Evolutionary conservation across 2,329 filamentous ascomycete species (phyloP).

Genomic region (Chrysoporthe cubensis): DNA sequence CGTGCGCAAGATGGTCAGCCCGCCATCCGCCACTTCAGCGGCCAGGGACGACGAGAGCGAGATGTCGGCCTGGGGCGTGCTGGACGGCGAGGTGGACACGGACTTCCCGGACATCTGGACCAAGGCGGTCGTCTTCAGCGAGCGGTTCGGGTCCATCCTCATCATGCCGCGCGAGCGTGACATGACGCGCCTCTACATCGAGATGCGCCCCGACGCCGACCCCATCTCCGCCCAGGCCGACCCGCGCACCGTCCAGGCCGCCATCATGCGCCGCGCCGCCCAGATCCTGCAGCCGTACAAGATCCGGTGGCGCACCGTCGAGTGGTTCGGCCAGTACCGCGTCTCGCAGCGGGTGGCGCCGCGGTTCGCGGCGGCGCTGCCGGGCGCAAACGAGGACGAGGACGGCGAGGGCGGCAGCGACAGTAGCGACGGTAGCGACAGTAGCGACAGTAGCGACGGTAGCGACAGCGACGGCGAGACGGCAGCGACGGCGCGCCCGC

Average conservation of each 20-base stretch:
- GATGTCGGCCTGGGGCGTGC: constrained; percentile 66
- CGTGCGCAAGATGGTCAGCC: constrained; percentile 64
- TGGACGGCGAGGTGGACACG: constrained; percentile 72
- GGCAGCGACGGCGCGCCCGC: neutral
- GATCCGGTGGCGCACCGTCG: constrained; percentile 61
- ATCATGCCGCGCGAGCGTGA: constrained; percentile 75
- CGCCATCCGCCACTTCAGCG: constrained; percentile 48
- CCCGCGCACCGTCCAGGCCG: constrained; percentile 52
- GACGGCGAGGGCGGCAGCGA: neutral
- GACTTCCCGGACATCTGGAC: constrained; percentile 78
- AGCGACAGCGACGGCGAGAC: too few relatives aligned
- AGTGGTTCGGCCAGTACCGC: constrained; percentile 76
- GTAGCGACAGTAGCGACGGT: too few relatives aligned
- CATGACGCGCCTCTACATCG: constrained; percentile 68
- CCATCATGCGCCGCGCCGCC: constrained; percentile 70
- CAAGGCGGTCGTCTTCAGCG: constrained; percentile 71
- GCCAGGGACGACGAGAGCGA: constrained; percentile 60
- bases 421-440: too few relatives aligned
- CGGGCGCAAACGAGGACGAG: neutral
- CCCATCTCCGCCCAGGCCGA: constrained; percentile 51
- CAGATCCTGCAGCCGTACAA: constrained; percentile 63
- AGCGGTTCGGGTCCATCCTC: constrained; percentile 70
- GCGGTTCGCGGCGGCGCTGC: constrained; percentile 61
- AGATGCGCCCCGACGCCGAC: constrained; percentile 53
- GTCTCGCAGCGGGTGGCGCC: constrained; percentile 73